Evolutionary conservation across 805 yeast genomes (phyloP).

Genomic region (Candida patagonica): DNA sequence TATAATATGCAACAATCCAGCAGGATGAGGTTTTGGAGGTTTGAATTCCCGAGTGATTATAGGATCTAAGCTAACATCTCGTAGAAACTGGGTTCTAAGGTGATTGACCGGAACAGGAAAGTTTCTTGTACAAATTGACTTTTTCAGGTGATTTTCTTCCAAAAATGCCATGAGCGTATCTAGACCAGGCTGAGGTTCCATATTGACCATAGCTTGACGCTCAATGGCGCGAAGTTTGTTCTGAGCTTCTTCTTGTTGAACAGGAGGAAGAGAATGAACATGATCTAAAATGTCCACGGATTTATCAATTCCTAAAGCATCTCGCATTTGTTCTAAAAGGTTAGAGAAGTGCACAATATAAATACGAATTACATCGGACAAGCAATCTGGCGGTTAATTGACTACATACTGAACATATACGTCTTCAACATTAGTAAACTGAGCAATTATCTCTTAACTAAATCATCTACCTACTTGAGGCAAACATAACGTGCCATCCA

Average conservation of each 20-base stretch:
- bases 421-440: slow-evolving; percentile 6
- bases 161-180: slow-evolving; percentile 31
- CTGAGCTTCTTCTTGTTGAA: slow-evolving; percentile 36
- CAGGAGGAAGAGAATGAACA: slow-evolving; percentile 36
- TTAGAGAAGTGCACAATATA: not conserved
- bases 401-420: slow-evolving; percentile 15
- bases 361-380: not conserved
- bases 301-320: slow-evolving; percentile 41
- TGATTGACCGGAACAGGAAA: slow-evolving; percentile 45
- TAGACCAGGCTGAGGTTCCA: slow-evolving; percentile 43
- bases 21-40: slow-evolving; percentile 64
- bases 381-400: not conserved
- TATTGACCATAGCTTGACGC: slow-evolving; percentile 49
- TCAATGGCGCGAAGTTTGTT: slow-evolving; percentile 44
- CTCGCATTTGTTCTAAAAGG: slow-evolving; percentile 44
- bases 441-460: not conserved
- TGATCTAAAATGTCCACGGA: slow-evolving; percentile 45
- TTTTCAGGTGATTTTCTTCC: slow-evolving; percentile 28
- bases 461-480: slow-evolving; percentile 37
- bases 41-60: slow-evolving; percentile 50
- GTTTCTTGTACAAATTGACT: slow-evolving; percentile 59
- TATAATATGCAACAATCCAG: slow-evolving; percentile 51
- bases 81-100: slow-evolving; percentile 37
- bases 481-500: slow-evolving; percentile 69
- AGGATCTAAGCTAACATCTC: slow-evolving; percentile 38